phyloP scores from a whole-genome alignment of 306 rosid genomes.

The Cicer bijugum region DNA sequence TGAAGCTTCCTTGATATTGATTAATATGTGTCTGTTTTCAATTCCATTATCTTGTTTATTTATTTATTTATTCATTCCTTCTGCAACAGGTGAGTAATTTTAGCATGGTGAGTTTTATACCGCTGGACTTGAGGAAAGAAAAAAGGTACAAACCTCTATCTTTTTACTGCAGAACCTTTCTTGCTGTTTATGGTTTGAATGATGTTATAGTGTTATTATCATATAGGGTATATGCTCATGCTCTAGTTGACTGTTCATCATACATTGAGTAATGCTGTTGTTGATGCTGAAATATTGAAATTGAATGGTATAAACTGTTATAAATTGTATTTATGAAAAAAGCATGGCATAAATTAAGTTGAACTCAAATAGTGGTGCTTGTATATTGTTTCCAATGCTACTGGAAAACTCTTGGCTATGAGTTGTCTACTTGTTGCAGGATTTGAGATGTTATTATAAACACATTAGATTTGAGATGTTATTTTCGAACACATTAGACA shows the following conservation, averaged over 20 bases:
- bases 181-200: slow-evolving; percentile 4
- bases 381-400: not conserved
- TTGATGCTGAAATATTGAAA: slow-evolving; percentile 6
- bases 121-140: slow-evolving; percentile 86
- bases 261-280: not conserved
- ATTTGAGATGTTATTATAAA: too few species aligned
- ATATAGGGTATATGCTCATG: slow-evolving; percentile 14
- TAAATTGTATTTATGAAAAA: not conserved
- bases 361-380: slow-evolving; percentile 4
- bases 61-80: slow-evolving; percentile 31
- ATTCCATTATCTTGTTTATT: not conserved
- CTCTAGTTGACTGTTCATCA: not conserved
- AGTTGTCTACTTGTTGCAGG: not conserved
- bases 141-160: slow-evolving; percentile 59
- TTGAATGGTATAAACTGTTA: not conserved
- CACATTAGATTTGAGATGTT: too few species aligned
- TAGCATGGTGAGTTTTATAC: slow-evolving; percentile 81
- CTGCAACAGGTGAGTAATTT: slow-evolving; percentile 62
- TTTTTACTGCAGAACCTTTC: slow-evolving; percentile 3
- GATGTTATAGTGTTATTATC: not conserved
- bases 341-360: not conserved
- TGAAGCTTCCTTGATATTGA: not conserved
- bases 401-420: not conserved
- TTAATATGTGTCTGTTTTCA: slow-evolving; percentile 6
- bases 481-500: too few species aligned